These are phyloP conservation scores for Phytophthora citrophthora DNA, from an alignment of 352 stramenopile genomes.

Conservation along the genomic window DNA sequence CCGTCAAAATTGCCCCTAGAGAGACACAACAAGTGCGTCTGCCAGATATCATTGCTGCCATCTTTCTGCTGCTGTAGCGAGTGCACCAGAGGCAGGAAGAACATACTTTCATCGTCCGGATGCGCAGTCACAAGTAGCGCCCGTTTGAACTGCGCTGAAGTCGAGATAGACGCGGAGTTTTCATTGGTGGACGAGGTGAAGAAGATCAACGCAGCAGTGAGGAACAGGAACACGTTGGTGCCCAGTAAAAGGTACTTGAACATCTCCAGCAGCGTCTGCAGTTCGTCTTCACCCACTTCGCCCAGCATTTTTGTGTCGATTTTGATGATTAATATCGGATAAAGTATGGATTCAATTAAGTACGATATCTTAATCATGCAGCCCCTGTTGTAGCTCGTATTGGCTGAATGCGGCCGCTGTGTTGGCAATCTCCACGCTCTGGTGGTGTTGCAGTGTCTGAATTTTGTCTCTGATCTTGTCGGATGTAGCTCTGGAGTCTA, in stretches of 20 bases:
- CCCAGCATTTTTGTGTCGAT: conserved; percentile 30
- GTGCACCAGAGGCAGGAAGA: conserved; percentile 93
- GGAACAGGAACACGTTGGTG: conserved; percentile 67
- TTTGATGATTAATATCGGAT: conserved; percentile 25
- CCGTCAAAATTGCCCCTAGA: conserved; percentile 93
- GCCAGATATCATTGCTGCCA: conserved; percentile 37
- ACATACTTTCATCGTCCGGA: conserved; percentile 98
- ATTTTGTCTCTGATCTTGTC: conserved; percentile 44
- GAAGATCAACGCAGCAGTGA: conserved; percentile 48
- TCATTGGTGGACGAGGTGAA: conserved; percentile 19
- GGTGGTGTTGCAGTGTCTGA: conserved; percentile 35
- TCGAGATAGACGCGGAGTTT: not conserved
- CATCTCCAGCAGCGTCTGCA: conserved; percentile 55
- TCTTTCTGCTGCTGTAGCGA: conserved; percentile 47
- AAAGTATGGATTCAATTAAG: conserved; percentile 13
- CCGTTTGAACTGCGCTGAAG: conserved; percentile 33
- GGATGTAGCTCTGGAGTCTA: conserved; percentile 60
- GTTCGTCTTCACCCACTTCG: conserved; percentile 29
- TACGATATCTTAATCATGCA: conserved; percentile 20
- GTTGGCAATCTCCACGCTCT: conserved; percentile 57
- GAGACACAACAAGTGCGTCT: conserved; percentile 91
- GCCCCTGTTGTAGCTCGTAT: conserved; percentile 42
- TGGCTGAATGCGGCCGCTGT: conserved; percentile 47
- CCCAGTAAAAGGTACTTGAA: conserved; percentile 68
- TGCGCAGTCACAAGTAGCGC: conserved; percentile 93